Conservation (phyloP, 208 protist species). For the Leishmania turanica region DNA sequence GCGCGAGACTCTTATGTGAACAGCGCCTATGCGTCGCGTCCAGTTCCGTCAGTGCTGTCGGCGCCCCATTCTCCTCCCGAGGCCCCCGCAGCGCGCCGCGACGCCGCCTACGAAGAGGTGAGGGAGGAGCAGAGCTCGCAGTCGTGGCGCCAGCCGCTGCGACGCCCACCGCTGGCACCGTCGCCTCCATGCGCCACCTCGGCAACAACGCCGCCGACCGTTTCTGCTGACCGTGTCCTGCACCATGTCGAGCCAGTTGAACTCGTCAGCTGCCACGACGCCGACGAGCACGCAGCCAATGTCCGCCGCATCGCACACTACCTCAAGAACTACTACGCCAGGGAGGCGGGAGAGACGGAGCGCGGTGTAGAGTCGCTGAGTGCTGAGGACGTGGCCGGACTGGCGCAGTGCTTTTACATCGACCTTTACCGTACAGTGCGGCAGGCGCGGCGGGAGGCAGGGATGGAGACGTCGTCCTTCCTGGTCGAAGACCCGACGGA, state of each 20-base stretch:
- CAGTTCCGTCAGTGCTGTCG: neutral
- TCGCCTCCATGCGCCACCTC: neutral
- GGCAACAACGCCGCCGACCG: neutral
- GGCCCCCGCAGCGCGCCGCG: neutral
- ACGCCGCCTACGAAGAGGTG: slow-evolving; percentile 28
- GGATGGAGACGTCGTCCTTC: slow-evolving; percentile 58
- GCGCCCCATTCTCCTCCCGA: neutral
- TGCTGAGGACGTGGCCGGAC: slow-evolving; percentile 63
- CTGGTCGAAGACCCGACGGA: slow-evolving; percentile 41
- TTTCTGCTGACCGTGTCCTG: neutral
- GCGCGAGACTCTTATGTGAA: neutral
- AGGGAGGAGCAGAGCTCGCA: slow-evolving; percentile 3
- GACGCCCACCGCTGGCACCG: slow-evolving; percentile 4
- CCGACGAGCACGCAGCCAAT: slow-evolving; percentile 41
- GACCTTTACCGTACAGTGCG: slow-evolving; percentile 71
- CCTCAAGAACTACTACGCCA: slow-evolving; percentile 75
- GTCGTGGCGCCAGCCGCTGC: neutral
- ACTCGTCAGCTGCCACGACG: slow-evolving; percentile 3
- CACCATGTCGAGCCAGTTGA: neutral
- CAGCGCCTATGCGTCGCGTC: neutral
- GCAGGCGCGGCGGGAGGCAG: slow-evolving; percentile 30
- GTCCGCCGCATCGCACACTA: slow-evolving; percentile 55
- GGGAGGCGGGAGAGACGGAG: slow-evolving; percentile 45
- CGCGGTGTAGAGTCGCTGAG: slow-evolving; percentile 70
- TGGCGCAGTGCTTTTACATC: slow-evolving; percentile 80